Base-by-base conservation (phyloP, 805 yeast genomes). In the Alloascoidea hylecoeti region DNA sequence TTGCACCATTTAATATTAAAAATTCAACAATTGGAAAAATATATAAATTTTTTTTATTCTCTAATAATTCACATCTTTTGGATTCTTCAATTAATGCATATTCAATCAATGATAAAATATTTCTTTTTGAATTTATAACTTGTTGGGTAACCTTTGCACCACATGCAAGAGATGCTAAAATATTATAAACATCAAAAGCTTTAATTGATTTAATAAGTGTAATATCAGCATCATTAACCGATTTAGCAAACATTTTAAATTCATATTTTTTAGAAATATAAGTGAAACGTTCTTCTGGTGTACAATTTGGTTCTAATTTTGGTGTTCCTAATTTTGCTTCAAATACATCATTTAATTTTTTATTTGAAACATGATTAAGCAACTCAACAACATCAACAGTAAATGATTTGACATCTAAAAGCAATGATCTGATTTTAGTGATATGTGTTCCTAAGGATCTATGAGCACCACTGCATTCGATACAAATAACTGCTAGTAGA, bases 381-480 rank as follows among this genome's bases (percentile, higher is more conserved):
- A 85, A 60, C 9, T 69, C 64, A 13, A 69, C 58, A 3, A 71
- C 51, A 46, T 86, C 96, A 12, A 63, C 62, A 2, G 74, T 70
- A 47, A 77, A 70, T 1, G 67, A 55, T 4, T 54, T 56, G 18
- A 70, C 69, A 52, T 88, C 96, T 35, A 83, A 60, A n/a, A 72
- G 77, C 39, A 88, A 60, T 1, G 95, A 83, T 44, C 83, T 66
- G 3, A 88, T 72, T 51, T 80, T 84, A 4, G 92, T 72, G 3
- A 85, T 66, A 45, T 80, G 86, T 0, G 94, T 67, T 0, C 96
- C 96, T 51, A 89, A 56, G 15, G 84, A 76, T 39, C 96, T 64
- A 55, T 88, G 96, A n/a, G 78, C 75, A 0, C 94, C 86, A 0
- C 95, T 76, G 49, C 97, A 88, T 37, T 77, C 75, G 35, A 84